These are phyloP conservation scores for Diaporthe ampelina DNA, from an alignment of 2,329 filamentous ascomycete genomes.

Conservation along the genomic window DNA sequence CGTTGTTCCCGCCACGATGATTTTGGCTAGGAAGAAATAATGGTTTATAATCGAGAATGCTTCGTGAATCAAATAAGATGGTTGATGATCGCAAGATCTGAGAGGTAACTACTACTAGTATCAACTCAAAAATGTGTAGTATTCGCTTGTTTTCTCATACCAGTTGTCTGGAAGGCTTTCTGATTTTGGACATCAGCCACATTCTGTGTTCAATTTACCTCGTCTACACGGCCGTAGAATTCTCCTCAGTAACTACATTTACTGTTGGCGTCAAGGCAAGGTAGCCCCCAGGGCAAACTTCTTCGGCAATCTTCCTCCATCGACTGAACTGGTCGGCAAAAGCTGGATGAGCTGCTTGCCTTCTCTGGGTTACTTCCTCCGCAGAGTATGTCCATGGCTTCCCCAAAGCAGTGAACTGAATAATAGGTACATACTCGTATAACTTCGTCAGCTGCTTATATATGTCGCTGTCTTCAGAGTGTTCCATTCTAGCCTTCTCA, in stretches of 20 bases:
- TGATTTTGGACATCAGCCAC: too few relatives aligned
- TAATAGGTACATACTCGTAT: conserved; percentile 11
- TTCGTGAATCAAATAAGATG: too few relatives aligned
- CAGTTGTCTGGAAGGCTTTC: not conserved
- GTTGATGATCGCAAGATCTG: too few relatives aligned
- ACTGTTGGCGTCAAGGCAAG: not conserved
- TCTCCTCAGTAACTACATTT: not conserved
- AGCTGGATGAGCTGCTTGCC: conserved; percentile 9
- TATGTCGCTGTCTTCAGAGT: not conserved
- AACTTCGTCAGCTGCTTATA: conserved; percentile 7
- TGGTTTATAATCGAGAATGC: not conserved
- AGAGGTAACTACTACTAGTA: too few relatives aligned
- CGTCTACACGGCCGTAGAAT: not conserved
- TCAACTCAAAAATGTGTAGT: not conserved
- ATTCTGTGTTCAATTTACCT: not conserved
- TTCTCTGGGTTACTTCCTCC: not conserved
- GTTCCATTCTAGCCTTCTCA: too few relatives aligned
- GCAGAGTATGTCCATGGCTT: conserved; percentile 9
- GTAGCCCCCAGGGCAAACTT: not conserved
- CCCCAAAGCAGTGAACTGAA: conserved; percentile 23
- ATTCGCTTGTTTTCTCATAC: too few relatives aligned
- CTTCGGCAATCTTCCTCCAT: conserved; percentile 1
- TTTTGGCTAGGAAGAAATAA: conserved; percentile 9
- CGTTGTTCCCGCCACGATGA: not conserved
- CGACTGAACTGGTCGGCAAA: conserved; percentile 2